Conservation (phyloP, 306 rosid species). For the Acmispon strigosus region DNA sequence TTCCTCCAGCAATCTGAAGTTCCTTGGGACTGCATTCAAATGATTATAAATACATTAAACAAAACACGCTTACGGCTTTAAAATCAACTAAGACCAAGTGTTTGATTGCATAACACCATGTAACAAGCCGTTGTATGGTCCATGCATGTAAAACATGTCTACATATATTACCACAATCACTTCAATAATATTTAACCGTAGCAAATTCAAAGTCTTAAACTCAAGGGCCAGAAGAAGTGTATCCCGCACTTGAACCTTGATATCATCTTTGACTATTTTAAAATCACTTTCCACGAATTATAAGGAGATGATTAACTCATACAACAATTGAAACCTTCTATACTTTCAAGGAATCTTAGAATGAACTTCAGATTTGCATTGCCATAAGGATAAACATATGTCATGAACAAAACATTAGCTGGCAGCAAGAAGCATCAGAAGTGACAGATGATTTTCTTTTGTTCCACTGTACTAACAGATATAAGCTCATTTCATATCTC, state of each 20-base stretch:
- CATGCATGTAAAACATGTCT: not conserved
- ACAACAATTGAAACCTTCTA: not conserved
- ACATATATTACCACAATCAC: not conserved
- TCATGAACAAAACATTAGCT: not conserved
- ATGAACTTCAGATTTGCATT: not conserved
- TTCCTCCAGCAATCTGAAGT: constrained; percentile 99
- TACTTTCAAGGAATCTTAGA: not conserved
- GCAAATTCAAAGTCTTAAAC: not conserved
- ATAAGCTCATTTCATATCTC: not conserved
- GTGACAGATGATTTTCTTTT: not conserved
- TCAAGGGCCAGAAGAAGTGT: not conserved
- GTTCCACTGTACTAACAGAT: not conserved
- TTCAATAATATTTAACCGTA: not conserved
- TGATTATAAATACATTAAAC: not conserved
- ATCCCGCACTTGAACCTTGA: not conserved
- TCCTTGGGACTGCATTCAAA: constrained; percentile 77
- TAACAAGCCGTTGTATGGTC: not conserved
- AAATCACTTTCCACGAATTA: not conserved
- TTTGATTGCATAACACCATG: not conserved
- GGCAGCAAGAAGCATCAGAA: no score
- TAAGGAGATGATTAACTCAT: not conserved
- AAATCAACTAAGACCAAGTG: not conserved
- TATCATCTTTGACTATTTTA: not conserved
- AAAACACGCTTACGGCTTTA: not conserved
- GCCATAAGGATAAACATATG: not conserved